Evolutionary conservation across 805 yeast species (phyloP).

Genomic region (Komagataella populi): DNA sequence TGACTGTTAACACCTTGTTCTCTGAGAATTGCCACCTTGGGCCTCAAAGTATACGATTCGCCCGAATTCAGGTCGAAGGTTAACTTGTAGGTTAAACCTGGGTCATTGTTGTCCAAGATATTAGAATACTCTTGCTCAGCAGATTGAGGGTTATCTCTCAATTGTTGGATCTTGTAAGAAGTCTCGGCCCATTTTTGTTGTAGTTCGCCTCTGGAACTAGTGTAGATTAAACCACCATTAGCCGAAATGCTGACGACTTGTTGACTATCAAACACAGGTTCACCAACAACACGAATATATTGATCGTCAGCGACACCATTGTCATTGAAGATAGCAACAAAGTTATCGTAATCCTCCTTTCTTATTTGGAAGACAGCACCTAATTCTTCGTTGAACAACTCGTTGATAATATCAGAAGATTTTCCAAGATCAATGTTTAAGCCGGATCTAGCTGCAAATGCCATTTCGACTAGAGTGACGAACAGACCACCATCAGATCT

Average conservation of each 20-base stretch:
- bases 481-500: slow-evolving; percentile 93
- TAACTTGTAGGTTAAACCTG: slow-evolving; percentile 76
- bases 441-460: slow-evolving; percentile 91
- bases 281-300: slow-evolving; percentile 52
- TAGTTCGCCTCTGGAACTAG: slow-evolving; percentile 49
- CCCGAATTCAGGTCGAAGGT: slow-evolving; percentile 44
- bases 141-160: slow-evolving; percentile 88
- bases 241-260: slow-evolving; percentile 31
- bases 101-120: slow-evolving; percentile 70
- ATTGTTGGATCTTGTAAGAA: slow-evolving; percentile 76
- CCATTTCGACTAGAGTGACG: slow-evolving; percentile 84
- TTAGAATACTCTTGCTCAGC: slow-evolving; percentile 77
- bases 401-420: slow-evolving; percentile 19
- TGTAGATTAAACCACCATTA: slow-evolving; percentile 32
- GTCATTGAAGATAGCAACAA: slow-evolving; percentile 38
- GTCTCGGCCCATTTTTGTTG: slow-evolving; percentile 83
- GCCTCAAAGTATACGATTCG: slow-evolving; percentile 29
- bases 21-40: slow-evolving; percentile 90
- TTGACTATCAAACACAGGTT: slow-evolving; percentile 39
- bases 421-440: slow-evolving; percentile 36
- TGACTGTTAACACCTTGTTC: slow-evolving; percentile 99
- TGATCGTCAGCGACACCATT: slow-evolving; percentile 43
- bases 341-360: slow-evolving; percentile 34
- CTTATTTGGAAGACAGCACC: slow-evolving; percentile 92
- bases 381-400: slow-evolving; percentile 81